Evolutionary conservation across 192 early-diverging fungal genomes (phyloP).

Genomic region (Podila minutissima): DNA sequence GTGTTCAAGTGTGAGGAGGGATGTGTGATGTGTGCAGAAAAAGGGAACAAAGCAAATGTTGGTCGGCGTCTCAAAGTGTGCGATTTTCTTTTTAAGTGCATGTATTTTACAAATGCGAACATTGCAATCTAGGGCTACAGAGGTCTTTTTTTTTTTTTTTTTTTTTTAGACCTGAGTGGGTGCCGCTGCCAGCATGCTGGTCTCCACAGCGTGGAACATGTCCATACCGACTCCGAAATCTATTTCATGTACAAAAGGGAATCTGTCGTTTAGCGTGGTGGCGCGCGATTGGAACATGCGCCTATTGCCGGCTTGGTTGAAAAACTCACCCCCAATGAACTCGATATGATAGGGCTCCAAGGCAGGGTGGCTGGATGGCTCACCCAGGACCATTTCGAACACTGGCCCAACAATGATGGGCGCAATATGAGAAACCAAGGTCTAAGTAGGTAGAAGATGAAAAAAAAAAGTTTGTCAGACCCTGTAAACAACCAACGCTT

Average conservation of each 20-base stretch:
- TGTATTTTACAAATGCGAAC: too few species aligned
- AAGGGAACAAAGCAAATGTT: too few species aligned
- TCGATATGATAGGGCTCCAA: constrained; percentile 46
- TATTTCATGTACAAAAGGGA: background rate
- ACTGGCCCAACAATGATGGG: constrained; percentile 46
- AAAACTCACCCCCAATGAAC: constrained; percentile 33
- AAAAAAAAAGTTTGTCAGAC: background rate
- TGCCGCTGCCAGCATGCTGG: background rate
- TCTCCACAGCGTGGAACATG: constrained; percentile 33
- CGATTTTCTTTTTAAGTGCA: too few species aligned
- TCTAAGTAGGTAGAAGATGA: constrained; percentile 1
- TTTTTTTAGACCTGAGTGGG: background rate
- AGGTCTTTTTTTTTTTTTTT: background rate
- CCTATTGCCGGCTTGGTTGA: background rate
- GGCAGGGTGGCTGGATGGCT: constrained; percentile 25
- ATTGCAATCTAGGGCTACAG: too few species aligned
- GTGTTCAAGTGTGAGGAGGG: too few species aligned
- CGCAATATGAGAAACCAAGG: constrained; percentile 11
- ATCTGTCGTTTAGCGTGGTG: too few species aligned
- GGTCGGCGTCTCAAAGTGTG: too few species aligned
- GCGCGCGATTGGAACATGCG: too few species aligned
- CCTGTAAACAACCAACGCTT: too few species aligned
- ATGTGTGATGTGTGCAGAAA: too few species aligned
- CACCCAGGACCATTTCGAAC: constrained; percentile 45
- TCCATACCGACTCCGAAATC: constrained; percentile 47